Evolutionary conservation across 352 stramenopile genomes (phyloP), one percentile per base, ranked within the genome.

Genomic region (Globisporangium spinosum): DNA sequence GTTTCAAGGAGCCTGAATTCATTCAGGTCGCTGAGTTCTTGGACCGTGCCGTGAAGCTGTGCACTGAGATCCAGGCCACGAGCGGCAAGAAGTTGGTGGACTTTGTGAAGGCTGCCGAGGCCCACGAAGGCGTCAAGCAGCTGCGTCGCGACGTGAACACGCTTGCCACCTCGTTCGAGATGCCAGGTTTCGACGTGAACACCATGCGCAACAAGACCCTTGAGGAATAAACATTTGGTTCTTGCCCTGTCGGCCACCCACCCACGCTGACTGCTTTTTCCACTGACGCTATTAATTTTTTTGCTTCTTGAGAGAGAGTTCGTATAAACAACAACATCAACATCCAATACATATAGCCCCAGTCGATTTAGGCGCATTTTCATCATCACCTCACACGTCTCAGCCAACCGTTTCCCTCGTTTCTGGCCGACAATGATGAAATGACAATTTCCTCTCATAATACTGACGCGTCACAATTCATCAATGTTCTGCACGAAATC

Each of bases 1-100:
- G 97, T 66, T 96, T 99, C 70, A 97, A 96, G 71, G 97, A 99
- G 83, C 75, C 79, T 9, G 96, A 99, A 65, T 99, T 99, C 79
- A 73, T 98, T 45, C 72, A 97, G 78, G 92, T 99, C 35, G 97
- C 96, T 15, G 83, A 95, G 49, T 99, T 99, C 77, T 75, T 99
- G 4, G 84, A 99, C 87, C 82, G 91, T 51, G 95, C 95, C 53
- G 90, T 98, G 25, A 78, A 98, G 78, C 86, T 99, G 65, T 97
- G 92, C 68, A 55, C 98, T 34, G 83, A 98, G 65, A 96, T 98
- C 58, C 93, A 99, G 78, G 74, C 85, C 57, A 95, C 78, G 63
- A 92, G 80, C 51, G 92, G 91, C 76, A 94, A 97, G 76, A 96
- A 97, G 78, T 76, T 99, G 23, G 91, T 94, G 58, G 93, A 98